Percentiles rank a stretch among this genome's conserved stretches.
phyloP scores from a whole-genome alignment of 768 basidiomycete genomes.

The Gloeopeniophorella convolvens region DNA sequence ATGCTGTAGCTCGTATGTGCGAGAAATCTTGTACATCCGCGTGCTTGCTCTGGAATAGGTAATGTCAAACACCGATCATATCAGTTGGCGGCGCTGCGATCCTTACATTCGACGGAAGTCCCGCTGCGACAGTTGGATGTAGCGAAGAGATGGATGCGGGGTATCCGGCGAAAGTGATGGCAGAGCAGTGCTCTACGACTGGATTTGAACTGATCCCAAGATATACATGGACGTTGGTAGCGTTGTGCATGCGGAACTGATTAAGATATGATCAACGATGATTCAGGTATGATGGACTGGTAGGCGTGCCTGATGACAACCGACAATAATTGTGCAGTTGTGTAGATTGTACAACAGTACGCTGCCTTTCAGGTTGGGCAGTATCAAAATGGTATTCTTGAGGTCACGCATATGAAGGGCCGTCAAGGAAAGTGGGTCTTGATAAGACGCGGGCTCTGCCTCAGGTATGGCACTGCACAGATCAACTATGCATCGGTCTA shows the following conservation, averaged over 20 bases:
- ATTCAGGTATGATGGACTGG: not conserved
- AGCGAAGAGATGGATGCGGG: slow-evolving; percentile 33
- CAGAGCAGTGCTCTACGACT: slow-evolving; percentile 68
- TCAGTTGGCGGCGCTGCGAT: too few species aligned
- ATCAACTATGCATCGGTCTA: slow-evolving; percentile 67
- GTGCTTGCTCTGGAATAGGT: slow-evolving; percentile 32
- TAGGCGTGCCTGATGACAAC: slow-evolving; percentile 69
- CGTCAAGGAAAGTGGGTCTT: slow-evolving; percentile 33
- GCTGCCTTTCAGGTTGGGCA: slow-evolving; percentile 64
- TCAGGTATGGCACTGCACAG: slow-evolving; percentile 32
- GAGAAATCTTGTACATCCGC: slow-evolving; percentile 77
- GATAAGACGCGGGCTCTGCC: slow-evolving; percentile 1
- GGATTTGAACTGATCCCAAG: slow-evolving; percentile 65
- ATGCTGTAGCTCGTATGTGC: slow-evolving; percentile 67
- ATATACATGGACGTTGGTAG: slow-evolving; percentile 55
- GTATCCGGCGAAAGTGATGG: slow-evolving; percentile 59
- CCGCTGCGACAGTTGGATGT: not conserved
- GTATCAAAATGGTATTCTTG: slow-evolving; percentile 52
- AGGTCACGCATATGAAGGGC: slow-evolving; percentile 63
- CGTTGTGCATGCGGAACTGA: slow-evolving; percentile 87
- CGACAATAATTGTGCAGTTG: slow-evolving; percentile 58
- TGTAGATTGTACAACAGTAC: slow-evolving; percentile 60
- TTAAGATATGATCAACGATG: not conserved
- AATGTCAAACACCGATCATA: not conserved
- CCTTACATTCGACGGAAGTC: slow-evolving; percentile 1